Evolutionary conservation across 2,329 filamentous ascomycete species (phyloP).

Genomic region (Emmonsiellopsis sp.): DNA sequence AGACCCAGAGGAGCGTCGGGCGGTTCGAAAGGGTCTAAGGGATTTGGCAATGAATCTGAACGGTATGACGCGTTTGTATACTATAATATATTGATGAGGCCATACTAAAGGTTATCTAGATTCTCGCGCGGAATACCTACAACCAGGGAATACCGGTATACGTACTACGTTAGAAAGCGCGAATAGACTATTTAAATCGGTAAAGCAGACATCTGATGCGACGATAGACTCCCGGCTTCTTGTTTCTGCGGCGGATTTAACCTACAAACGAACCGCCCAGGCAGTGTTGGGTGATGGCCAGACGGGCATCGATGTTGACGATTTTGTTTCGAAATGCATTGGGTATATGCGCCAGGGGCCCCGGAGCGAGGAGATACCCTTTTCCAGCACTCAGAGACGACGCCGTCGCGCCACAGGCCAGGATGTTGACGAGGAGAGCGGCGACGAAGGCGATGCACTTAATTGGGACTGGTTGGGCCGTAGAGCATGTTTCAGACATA

Average conservation of each 20-base stretch:
- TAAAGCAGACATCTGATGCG: constrained; percentile 84
- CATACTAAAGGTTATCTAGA: constrained; percentile 36
- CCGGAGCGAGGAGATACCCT: constrained; percentile 43
- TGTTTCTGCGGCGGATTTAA: constrained; percentile 69
- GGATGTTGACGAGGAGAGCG: constrained; percentile 45
- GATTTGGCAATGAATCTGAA: constrained; percentile 50
- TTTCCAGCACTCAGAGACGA: constrained; percentile 28
- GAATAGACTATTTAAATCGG: constrained; percentile 54
- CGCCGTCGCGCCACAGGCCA: constrained; percentile 40
- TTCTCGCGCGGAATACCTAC: constrained; percentile 61
- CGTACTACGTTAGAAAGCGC: constrained; percentile 56
- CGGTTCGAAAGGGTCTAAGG: constrained; percentile 59
- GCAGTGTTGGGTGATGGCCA: constrained; percentile 63
- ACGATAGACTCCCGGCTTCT: constrained; percentile 82
- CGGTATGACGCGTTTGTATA: constrained; percentile 28
- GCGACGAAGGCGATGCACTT: constrained; percentile 63
- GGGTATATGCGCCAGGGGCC: constrained; percentile 69
- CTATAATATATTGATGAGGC: neutral
- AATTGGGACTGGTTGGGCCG: constrained; percentile 81
- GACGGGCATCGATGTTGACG: constrained; percentile 75
- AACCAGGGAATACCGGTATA: constrained; percentile 55
- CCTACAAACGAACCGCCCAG: constrained; percentile 66
- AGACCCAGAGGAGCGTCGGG: constrained; percentile 58
- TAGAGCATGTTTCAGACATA: constrained; percentile 63
- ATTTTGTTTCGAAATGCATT: constrained; percentile 85